These are phyloP conservation scores for Peribolospora baueri DNA, from an alignment of 768 basidiomycete species.

Conservation along the genomic window DNA sequence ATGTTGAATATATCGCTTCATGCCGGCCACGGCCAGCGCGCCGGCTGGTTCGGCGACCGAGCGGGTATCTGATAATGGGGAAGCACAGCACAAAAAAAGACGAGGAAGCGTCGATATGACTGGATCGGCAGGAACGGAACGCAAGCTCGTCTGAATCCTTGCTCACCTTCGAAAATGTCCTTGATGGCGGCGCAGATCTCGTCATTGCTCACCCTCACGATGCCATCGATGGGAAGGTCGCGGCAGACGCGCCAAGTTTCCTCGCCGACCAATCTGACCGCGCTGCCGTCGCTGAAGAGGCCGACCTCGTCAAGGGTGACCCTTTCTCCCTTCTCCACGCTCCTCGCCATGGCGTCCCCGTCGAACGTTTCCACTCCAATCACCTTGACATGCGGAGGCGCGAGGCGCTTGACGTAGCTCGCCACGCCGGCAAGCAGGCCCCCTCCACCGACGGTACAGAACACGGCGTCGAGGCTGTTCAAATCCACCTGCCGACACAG, in stretches of 20 bases:
- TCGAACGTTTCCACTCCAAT: slow-evolving; percentile 85
- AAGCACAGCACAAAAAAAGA: neutral
- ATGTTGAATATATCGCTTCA: slow-evolving; percentile 61
- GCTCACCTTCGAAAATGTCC: slow-evolving; percentile 82
- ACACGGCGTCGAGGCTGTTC: slow-evolving; percentile 48
- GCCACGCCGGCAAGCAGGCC: slow-evolving; percentile 75
- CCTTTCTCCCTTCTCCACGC: slow-evolving; percentile 54
- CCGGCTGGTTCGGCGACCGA: slow-evolving; percentile 93
- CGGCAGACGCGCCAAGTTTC: slow-evolving; percentile 86
- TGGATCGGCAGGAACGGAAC: neutral
- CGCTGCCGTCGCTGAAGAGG: slow-evolving; percentile 91
- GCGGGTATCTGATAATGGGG: slow-evolving; percentile 44
- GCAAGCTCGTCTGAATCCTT: neutral
- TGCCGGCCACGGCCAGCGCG: slow-evolving; percentile 68
- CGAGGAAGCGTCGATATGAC: neutral
- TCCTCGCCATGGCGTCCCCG: slow-evolving; percentile 76
- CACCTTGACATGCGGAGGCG: slow-evolving; percentile 53
- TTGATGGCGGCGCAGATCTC: slow-evolving; percentile 97
- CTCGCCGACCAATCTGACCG: slow-evolving; percentile 80
- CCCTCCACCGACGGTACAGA: slow-evolving; percentile 80
- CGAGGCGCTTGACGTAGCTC: slow-evolving; percentile 80
- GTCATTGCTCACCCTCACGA: slow-evolving; percentile 74
- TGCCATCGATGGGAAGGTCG: slow-evolving; percentile 42
- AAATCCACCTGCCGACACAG: slow-evolving; percentile 74
- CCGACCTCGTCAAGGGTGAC: slow-evolving; percentile 72